A percentile compares a stretch with the other conserved stretches of the same genome.
phyloP scores from a whole-genome alignment of 2,329 filamentous ascomycete species.

The Trichoderma gracile region DNA sequence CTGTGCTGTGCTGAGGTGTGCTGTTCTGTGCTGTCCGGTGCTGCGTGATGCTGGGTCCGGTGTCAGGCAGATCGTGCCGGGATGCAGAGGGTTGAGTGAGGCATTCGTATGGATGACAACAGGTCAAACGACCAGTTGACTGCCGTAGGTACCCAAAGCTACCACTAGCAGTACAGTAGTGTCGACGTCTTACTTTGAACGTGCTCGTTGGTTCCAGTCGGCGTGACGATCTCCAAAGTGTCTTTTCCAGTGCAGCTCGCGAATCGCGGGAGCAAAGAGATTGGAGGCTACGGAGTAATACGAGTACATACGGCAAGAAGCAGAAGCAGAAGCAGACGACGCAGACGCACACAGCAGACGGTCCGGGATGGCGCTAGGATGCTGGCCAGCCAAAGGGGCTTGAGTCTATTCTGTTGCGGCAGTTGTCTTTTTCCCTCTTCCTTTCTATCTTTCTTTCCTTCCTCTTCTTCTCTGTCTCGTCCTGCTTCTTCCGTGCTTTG shows the following conservation, averaged over 20 bases:
- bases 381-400: background rate
- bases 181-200: background rate
- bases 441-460: background rate
- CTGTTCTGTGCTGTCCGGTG: no score
- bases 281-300: no score
- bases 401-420: background rate
- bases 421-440: background rate
- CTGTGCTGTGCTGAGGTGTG: background rate
- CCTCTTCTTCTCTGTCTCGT: background rate
- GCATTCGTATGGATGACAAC: no score
- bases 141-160: background rate
- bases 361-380: conserved; percentile 2
- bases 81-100: background rate
- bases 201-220: background rate
- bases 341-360: no score
- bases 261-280: conserved; percentile 12
- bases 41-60: background rate
- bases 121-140: no score
- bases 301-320: no score
- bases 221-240: conserved; percentile 3
- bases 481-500: background rate
- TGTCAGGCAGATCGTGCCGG: conserved; percentile 22
- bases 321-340: background rate
- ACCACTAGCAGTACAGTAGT: background rate
- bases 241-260: conserved; percentile 12